Conservation (phyloP, 2,329 filamentous ascomycete genomes). For the Penicillium thymicola region DNA sequence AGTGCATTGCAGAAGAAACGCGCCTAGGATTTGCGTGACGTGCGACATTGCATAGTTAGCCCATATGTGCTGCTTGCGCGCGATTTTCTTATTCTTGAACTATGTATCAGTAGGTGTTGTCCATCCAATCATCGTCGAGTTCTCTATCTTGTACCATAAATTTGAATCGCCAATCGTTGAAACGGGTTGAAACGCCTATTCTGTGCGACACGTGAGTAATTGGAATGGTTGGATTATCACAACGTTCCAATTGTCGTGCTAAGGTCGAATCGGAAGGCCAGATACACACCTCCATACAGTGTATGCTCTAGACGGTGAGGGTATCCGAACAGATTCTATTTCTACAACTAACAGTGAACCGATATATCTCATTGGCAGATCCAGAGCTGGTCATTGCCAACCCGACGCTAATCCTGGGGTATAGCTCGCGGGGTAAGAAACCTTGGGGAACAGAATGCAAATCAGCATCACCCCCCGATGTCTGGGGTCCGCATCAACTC, state of each 20-base stretch:
- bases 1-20: constrained; percentile 12
- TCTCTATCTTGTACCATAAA: constrained; percentile 2
- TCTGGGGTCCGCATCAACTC: background rate
- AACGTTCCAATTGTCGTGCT: background rate
- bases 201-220: background rate
- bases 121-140: constrained; percentile 2
- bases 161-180: background rate
- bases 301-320: background rate
- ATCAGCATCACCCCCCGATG: background rate
- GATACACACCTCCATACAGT: background rate
- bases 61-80: constrained; percentile 6
- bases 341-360: background rate
- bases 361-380: background rate
- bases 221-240: background rate
- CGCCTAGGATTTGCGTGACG: constrained; percentile 11
- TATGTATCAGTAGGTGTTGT: background rate
- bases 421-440: constrained; percentile 6
- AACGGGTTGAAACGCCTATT: constrained; percentile 3
- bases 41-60: constrained; percentile 17
- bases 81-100: constrained; percentile 3
- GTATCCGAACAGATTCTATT: background rate
- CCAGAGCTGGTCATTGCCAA: background rate
- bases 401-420: background rate
- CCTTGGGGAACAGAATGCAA: background rate
- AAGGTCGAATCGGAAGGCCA: background rate